Percentiles rank a stretch among this genome's conserved stretches.
These are phyloP conservation scores for Gentiana straminea DNA, from an alignment of 257 asterid genomes.

Conservation along the genomic window DNA sequence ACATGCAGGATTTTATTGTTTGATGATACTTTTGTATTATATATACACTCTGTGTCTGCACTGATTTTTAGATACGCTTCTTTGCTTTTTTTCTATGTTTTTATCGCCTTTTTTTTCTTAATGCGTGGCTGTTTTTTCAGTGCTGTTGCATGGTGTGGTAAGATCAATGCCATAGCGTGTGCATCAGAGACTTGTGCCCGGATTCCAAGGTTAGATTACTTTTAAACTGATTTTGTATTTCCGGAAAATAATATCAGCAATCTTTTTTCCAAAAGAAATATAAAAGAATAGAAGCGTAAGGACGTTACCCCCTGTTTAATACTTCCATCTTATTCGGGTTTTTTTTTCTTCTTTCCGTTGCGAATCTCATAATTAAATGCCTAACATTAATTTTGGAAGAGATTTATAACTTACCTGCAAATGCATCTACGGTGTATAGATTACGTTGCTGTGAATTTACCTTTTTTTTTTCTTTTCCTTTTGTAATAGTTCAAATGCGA, in stretches of 20 bases:
- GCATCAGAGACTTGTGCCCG: conserved; percentile 99
- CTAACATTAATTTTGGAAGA: not conserved
- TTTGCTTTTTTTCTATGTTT: not conserved
- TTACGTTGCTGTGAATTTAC: not conserved
- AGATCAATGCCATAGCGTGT: conserved; percentile 90
- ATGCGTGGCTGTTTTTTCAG: conserved; percentile 29
- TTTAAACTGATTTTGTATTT: not conserved
- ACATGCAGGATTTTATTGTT: not conserved
- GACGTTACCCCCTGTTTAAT: no score
- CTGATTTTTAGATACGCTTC: not conserved
- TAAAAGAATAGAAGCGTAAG: not conserved
- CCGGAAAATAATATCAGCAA: no score
- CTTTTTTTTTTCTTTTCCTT: conserved; percentile 1
- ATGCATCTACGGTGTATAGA: not conserved
- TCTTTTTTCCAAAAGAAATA: no score
- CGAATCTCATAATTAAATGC: no score
- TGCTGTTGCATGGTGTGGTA: conserved; percentile 99
- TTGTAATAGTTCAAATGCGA: conserved; percentile 70
- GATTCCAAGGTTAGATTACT: conserved; percentile 68
- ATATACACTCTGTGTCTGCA: no score
- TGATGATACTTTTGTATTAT: not conserved
- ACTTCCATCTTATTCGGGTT: no score
- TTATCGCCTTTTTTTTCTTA: not conserved
- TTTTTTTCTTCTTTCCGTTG: no score
- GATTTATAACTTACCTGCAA: not conserved